phyloP scores from a whole-genome alignment of 805 yeast genomes.

The Candida xyloterini region DNA sequence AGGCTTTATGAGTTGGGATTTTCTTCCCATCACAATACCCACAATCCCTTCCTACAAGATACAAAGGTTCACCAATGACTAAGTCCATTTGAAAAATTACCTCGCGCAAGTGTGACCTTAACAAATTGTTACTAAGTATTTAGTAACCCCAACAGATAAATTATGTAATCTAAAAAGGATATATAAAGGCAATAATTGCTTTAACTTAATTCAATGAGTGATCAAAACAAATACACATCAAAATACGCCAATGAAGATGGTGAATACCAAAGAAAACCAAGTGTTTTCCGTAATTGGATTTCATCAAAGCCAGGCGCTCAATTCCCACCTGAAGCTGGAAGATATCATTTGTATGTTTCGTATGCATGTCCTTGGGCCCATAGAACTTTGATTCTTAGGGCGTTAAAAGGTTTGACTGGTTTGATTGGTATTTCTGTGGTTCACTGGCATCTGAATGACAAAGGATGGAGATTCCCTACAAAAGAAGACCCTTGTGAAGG shows the following conservation, averaged over 20 bases:
- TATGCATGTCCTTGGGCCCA: conserved; percentile 97
- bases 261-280: conserved; percentile 48
- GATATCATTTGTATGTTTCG: conserved; percentile 87
- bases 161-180: background rate
- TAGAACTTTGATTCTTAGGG: conserved; percentile 69
- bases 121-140: background rate
- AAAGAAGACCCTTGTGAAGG: conserved; percentile 43
- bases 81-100: conserved; percentile 12
- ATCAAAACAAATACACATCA: conserved; percentile 39
- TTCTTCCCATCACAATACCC: conserved; percentile 69
- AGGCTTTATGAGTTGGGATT: conserved; percentile 29
- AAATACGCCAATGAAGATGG: conserved; percentile 53
- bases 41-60: conserved; percentile 49
- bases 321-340: conserved; percentile 68
- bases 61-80: conserved; percentile 23
- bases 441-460: conserved; percentile 83
- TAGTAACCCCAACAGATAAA: background rate
- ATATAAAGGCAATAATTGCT: background rate
- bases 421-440: conserved; percentile 72
- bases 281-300: conserved; percentile 62
- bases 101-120: too few relatives aligned
- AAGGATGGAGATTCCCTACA: conserved; percentile 82
- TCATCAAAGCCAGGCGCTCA: conserved; percentile 54
- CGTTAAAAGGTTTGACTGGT: conserved; percentile 67
- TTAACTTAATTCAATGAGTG: conserved; percentile 7